Base-by-base conservation (phyloP, 2,329 filamentous ascomycete species). In the Fusarium sp. region DNA sequence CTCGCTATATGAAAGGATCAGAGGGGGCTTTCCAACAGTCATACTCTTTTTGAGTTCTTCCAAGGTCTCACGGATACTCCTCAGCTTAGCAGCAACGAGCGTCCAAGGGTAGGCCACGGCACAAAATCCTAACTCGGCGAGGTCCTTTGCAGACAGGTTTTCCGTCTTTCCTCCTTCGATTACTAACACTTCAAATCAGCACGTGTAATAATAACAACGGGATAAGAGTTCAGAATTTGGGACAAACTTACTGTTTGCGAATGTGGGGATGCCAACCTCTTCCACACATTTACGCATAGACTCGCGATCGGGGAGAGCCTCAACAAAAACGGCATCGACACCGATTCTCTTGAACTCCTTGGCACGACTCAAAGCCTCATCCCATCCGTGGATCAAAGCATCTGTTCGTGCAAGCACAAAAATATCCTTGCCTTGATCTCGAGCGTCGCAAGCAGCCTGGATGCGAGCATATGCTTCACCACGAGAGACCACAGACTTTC, bases 401-500 rank as follows among this genome's bases (percentile, higher is more conserved):
- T 84, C 83, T 0, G 82, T 84, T 6, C 82, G 76, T 0, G 81
- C 82, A 2, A 84, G 73, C 33, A 84, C 75, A 20, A 80, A 82
- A 22, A 84, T 83, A 45, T 84, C 82, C 0, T 71, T 65, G 1
- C 81, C 81, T 52, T 82, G 75, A 50, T 83, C 75, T 8, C 82
- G 74, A 6, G 83, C 81, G 53, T 83, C 82, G 10, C 75, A 76
- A 2, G 82, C 82, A 2, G 82, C 83, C 59, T 81, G 79, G 17
- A 82, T 78, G 1, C 82, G 76, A 4, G 81, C 81, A 49, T 77
- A 83, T 3, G 82, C 82, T 63, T 84, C 82, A 10, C 75, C 80
- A 9, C 80, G 74, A 3, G 79, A 78, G 2, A 84, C 82, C 0
- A 84, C 82, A 0, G 75, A 73, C 65, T 83, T 84, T 1, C 81